Conservation (phyloP, 306 rosid species). For the Rosa chinensis region DNA sequence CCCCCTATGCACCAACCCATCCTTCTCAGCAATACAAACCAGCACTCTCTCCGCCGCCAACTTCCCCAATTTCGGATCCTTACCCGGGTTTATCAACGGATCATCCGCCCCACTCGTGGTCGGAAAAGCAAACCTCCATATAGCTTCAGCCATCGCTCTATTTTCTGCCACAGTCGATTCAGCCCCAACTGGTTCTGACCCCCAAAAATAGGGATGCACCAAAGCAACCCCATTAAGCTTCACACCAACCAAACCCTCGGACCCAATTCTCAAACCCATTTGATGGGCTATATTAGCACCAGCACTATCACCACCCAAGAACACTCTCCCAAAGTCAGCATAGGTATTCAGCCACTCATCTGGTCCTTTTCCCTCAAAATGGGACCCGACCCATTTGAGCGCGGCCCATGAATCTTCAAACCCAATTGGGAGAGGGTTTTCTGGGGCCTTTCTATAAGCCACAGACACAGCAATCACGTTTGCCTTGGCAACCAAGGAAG, state of each 20-base stretch:
- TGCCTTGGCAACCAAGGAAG: constrained; percentile 38
- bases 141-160: background rate
- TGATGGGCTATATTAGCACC: constrained; percentile 65
- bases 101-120: constrained; percentile 47
- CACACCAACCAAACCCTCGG: constrained; percentile 38
- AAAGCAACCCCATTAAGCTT: constrained; percentile 42
- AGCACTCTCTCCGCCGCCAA: constrained; percentile 50
- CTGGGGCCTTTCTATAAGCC: constrained; percentile 67
- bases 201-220: constrained; percentile 73
- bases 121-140: constrained; percentile 59
- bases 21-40: constrained; percentile 66
- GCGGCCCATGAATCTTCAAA: constrained; percentile 66
- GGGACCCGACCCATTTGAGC: constrained; percentile 61
- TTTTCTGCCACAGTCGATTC: constrained; percentile 26
- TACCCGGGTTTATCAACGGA: constrained; percentile 55
- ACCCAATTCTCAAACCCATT: constrained; percentile 49
- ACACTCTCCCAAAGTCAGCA: constrained; percentile 49
- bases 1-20: constrained; percentile 51
- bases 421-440: constrained; percentile 53
- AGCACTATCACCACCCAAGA: constrained; percentile 69
- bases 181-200: constrained; percentile 38
- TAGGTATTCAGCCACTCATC: constrained; percentile 53
- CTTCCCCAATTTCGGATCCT: constrained; percentile 51
- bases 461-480: constrained; percentile 60
- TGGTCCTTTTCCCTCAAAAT: constrained; percentile 41